Conservation (phyloP, 2,329 filamentous ascomycete genomes). For the Geosmithia morbida region DNA sequence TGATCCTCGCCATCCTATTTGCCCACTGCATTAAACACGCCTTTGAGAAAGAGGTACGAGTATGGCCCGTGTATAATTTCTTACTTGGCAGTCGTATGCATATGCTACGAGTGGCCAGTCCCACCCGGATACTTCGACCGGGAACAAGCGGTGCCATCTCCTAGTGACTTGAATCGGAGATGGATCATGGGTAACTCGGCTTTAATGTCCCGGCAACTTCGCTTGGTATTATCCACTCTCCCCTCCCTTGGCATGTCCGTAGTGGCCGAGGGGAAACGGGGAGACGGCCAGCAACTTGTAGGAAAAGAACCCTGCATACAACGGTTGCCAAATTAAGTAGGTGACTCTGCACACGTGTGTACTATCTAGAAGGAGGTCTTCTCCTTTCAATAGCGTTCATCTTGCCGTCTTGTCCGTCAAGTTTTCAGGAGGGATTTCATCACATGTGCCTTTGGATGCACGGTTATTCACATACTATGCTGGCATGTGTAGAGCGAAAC, state of each 20-base stretch:
- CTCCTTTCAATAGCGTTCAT: no score
- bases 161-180: no score
- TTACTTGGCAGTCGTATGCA: neutral
- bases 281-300: no score
- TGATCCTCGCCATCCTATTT: neutral
- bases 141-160: neutral
- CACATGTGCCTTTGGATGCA: no score
- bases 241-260: no score
- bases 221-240: neutral
- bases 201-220: neutral
- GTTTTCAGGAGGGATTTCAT: no score
- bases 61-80: neutral
- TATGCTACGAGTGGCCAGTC: neutral
- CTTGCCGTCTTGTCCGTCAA: no score
- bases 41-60: no score
- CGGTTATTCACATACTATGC: no score
- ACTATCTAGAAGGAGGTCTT: neutral
- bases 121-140: neutral
- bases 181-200: neutral
- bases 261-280: no score
- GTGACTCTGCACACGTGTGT: neutral
- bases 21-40: neutral
- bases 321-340: neutral
- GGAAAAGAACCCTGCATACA: no score
- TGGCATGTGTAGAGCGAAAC: no score